These are phyloP conservation scores for Adenanthera pavonina DNA, from an alignment of 306 rosid genomes.

Conservation along the genomic window DNA sequence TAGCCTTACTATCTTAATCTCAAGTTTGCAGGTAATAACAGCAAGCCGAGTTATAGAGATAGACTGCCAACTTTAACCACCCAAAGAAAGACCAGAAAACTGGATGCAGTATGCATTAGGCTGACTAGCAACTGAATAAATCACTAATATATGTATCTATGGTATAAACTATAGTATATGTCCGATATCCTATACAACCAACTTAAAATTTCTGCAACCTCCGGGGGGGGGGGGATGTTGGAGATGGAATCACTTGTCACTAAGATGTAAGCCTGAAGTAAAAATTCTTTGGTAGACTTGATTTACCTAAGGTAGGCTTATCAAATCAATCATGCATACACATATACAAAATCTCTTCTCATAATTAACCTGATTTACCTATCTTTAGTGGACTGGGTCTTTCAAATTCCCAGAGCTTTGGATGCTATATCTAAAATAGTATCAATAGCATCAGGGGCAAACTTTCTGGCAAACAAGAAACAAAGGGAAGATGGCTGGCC, in stretches of 20 bases:
- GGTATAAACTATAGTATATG: slow-evolving; percentile 26
- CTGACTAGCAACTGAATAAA: slow-evolving; percentile 4
- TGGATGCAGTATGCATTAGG: neutral
- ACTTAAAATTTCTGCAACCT: slow-evolving; percentile 41
- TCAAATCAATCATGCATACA: neutral
- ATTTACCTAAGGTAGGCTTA: neutral
- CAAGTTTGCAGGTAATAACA: neutral
- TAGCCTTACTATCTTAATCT: neutral
- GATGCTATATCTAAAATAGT: slow-evolving; percentile 74
- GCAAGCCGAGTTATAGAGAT: neutral
- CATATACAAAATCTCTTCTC: neutral
- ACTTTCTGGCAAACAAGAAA: slow-evolving; percentile 90
- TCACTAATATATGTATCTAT: slow-evolving; percentile 9
- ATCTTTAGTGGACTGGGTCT: neutral
- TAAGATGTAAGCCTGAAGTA: slow-evolving; percentile 40
- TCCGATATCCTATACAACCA: slow-evolving; percentile 47
- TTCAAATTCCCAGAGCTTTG: slow-evolving; percentile 68
- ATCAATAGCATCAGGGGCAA: slow-evolving; percentile 83
- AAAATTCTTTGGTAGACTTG: neutral
- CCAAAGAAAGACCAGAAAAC: neutral
- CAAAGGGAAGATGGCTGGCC: slow-evolving; percentile 79
- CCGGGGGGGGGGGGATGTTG: neutral
- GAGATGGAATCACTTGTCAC: slow-evolving; percentile 29
- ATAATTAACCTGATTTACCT: neutral
- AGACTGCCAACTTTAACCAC: neutral